These are phyloP conservation scores for Rhododendron griersonianum DNA, from an alignment of 148 eudicot genomes.

Conservation along the genomic window DNA sequence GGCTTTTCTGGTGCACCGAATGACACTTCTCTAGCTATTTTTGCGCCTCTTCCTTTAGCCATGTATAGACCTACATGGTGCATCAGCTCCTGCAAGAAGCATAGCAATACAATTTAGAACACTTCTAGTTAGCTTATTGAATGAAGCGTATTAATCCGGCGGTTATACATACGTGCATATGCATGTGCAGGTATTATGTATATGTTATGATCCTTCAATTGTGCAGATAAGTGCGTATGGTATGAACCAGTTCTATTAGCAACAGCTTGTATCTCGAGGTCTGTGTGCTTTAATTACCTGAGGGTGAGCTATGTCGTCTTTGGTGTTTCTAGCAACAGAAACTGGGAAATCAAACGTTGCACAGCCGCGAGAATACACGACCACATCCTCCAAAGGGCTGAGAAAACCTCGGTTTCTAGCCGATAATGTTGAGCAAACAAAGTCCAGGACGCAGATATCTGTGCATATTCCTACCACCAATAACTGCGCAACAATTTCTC, in stretches of 20 bases:
- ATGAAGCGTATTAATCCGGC: background rate
- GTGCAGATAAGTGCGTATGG: background rate
- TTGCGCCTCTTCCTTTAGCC: slow-evolving; percentile 64
- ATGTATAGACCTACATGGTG: slow-evolving; percentile 68
- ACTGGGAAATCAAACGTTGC: slow-evolving; percentile 39
- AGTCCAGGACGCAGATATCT: slow-evolving; percentile 41
- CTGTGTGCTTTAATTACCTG: slow-evolving; percentile 20
- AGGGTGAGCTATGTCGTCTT: slow-evolving; percentile 33
- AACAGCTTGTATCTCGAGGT: background rate
- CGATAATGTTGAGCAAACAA: slow-evolving; percentile 34
- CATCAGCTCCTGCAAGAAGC: slow-evolving; percentile 51
- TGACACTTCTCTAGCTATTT: slow-evolving; percentile 35
- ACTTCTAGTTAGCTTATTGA: background rate
- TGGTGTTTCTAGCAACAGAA: slow-evolving; percentile 21
- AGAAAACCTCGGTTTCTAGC: slow-evolving; percentile 34
- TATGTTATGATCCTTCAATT: background rate
- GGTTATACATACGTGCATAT: background rate
- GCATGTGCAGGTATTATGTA: background rate
- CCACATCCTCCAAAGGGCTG: slow-evolving; percentile 30
- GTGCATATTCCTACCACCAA: slow-evolving; percentile 41
- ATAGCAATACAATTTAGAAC: background rate
- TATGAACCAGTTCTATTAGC: background rate
- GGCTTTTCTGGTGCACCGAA: slow-evolving; percentile 10
- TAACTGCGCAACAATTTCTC: slow-evolving; percentile 13
- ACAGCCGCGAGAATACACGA: slow-evolving; percentile 32